These are phyloP conservation scores for Silene uniflora DNA, from an alignment of 148 eudicot genomes.

Conservation along the genomic window DNA sequence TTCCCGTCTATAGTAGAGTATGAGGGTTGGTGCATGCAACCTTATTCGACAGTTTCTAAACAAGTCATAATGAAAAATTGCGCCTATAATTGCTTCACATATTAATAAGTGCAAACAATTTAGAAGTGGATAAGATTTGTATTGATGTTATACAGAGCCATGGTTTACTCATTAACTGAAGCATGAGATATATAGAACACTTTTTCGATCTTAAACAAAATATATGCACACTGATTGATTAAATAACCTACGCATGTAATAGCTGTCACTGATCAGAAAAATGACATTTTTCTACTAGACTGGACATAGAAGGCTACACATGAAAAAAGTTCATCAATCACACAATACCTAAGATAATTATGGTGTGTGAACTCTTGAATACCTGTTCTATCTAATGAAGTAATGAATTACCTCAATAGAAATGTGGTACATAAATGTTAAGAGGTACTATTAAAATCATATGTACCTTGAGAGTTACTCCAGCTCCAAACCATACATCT, in stretches of 20 bases:
- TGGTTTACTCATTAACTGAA: neutral
- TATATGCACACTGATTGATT: neutral
- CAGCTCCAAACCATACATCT: constrained; percentile 88
- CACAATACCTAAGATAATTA: neutral
- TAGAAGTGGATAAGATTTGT: neutral
- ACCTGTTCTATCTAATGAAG: neutral
- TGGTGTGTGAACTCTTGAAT: neutral
- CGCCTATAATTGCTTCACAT: neutral
- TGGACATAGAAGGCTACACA: neutral
- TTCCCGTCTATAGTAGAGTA: neutral
- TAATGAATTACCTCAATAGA: neutral
- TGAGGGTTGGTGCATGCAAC: neutral
- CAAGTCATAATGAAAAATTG: neutral
- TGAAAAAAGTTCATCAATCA: neutral
- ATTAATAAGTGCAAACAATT: neutral
- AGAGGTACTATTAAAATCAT: neutral
- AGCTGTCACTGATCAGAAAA: neutral
- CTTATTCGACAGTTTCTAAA: neutral
- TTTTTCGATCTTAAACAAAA: neutral
- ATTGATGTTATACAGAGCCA: neutral
- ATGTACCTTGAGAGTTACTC: constrained; percentile 73
- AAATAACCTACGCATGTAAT: neutral
- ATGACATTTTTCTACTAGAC: neutral
- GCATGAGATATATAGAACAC: neutral
- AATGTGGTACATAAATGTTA: neutral